Base-by-base conservation (phyloP, 2,329 filamentous ascomycete genomes). In the Colletotrichum cuscutae region DNA sequence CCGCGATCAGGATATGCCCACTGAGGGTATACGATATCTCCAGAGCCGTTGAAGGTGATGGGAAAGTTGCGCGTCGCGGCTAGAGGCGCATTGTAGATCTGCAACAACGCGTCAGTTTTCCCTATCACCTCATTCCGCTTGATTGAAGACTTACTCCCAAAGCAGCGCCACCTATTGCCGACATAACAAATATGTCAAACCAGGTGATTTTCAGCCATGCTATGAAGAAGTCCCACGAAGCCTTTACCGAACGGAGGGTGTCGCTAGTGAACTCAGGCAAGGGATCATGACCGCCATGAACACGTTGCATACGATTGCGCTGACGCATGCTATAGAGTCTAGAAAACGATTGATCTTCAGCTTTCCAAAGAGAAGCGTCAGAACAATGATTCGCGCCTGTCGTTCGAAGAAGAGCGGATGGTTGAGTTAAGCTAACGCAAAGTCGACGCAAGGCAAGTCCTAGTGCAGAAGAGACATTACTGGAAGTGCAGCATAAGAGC, bases 1-100 rank as follows among this genome's bases (percentile, higher is more conserved):
- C 89, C 86, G 65, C 91, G 88, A 64, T 90, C 82, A 3, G 91
- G 90, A 76, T 93, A 93, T 8, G 91, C 89, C 78, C 91, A 89
- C 65, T 91, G 77, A 0, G 91, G 91, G 75, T 90, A 87, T 61
- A 93, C 87, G 71, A 93, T 86, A 76, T 92, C 87, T 70, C 90
- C 89, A 28, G 91, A 87, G 5, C 82, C 78, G 68, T 77, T 75
- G 76, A 92, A 91, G 59, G 85, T 87, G 72, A 93, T 83, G 49
- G 91, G 89, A 77, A 93, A 93, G 12, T 86, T 90, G 35, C 90
- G 86, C 4, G 84, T 86, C 1, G 87, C 84, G 0, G 88, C 86
- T 6, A 90, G 87, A n/a, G 87, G 85, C 7, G 87, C 84, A 68
- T 84, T 80, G 80, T 89, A 90, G 67, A 89, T 82, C 86, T 89